Evolutionary conservation across 2,329 filamentous ascomycete species (phyloP).

Genomic region (Sporothrix protearum): DNA sequence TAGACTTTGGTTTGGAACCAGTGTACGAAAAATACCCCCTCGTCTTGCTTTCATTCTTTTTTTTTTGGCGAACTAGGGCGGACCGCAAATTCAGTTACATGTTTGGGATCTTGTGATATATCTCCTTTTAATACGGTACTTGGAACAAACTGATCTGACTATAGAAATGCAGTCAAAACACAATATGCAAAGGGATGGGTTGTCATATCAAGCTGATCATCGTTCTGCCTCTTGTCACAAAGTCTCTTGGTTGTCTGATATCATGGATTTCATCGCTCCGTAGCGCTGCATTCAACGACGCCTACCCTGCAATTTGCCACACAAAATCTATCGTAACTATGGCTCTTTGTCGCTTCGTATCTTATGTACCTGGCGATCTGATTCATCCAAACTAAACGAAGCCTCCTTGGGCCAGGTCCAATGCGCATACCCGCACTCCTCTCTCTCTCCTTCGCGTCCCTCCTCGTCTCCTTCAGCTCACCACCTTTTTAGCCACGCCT

Average conservation of each 20-base stretch:
- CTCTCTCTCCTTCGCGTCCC: background rate
- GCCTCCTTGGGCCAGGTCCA: background rate
- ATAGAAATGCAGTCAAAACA: background rate
- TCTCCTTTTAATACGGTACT: background rate
- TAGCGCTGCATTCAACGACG: background rate
- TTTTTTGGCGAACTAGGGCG: slow-evolving; percentile 2
- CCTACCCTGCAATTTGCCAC: background rate
- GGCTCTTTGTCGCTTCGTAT: slow-evolving; percentile 8
- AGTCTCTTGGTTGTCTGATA: background rate
- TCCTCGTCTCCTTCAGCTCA: background rate
- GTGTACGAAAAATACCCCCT: slow-evolving; percentile 17
- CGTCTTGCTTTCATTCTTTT: background rate
- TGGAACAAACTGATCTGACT: background rate
- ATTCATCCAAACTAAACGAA: slow-evolving; percentile 10
- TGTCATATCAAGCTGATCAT: no score
- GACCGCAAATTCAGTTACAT: background rate
- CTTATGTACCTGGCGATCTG: slow-evolving; percentile 14
- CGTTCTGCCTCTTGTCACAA: background rate
- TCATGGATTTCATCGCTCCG: slow-evolving; percentile 3
- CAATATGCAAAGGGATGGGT: background rate
- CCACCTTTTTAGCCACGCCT: slow-evolving; percentile 36
- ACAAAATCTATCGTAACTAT: slow-evolving; percentile 21
- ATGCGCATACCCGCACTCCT: background rate
- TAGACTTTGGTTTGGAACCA: background rate
- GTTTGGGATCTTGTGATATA: background rate